These are phyloP conservation scores for Sclerospora graminicola DNA, from an alignment of 352 stramenopile species.

Conservation along the genomic window DNA sequence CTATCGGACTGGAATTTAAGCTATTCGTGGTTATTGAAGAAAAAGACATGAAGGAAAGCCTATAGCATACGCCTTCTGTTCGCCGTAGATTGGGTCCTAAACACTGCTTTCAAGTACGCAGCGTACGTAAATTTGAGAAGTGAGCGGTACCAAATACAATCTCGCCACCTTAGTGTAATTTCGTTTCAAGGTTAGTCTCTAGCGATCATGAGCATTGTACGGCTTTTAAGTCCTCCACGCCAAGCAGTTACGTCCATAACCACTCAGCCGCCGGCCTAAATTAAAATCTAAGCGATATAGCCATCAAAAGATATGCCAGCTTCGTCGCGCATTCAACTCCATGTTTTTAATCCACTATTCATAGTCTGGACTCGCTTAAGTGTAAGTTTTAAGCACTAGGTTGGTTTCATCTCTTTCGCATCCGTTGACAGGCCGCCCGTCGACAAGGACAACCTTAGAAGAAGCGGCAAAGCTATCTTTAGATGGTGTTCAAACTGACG, in stretches of 20 bases:
- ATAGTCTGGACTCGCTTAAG: neutral
- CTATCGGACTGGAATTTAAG: constrained; percentile 2
- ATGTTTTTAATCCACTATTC: neutral
- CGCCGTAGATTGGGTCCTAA: constrained; percentile 1
- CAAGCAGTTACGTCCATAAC: constrained; percentile 18
- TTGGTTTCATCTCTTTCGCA: too few species aligned
- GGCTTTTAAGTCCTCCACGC: neutral
- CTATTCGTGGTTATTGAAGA: constrained; percentile 7
- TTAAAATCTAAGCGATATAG: constrained; percentile 5
- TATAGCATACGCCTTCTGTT: neutral
- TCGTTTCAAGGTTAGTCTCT: constrained; percentile 16
- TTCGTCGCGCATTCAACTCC: neutral
- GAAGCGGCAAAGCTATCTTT: too few species aligned
- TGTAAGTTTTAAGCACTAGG: too few species aligned
- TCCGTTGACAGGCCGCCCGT: too few species aligned
- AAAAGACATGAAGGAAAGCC: constrained; percentile 12
- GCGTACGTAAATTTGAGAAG: constrained; percentile 29
- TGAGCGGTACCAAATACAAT: constrained; percentile 16
- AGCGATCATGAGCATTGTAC: neutral
- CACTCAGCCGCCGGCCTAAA: constrained; percentile 1
- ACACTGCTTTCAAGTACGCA: neutral
- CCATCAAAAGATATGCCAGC: constrained; percentile 2
- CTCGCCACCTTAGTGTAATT: constrained; percentile 7
- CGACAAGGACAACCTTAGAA: too few species aligned
- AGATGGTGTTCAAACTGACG: too few species aligned